Conservation (phyloP, 2,329 filamentous ascomycete species). For the Stagonosporopsis vannaccii region DNA sequence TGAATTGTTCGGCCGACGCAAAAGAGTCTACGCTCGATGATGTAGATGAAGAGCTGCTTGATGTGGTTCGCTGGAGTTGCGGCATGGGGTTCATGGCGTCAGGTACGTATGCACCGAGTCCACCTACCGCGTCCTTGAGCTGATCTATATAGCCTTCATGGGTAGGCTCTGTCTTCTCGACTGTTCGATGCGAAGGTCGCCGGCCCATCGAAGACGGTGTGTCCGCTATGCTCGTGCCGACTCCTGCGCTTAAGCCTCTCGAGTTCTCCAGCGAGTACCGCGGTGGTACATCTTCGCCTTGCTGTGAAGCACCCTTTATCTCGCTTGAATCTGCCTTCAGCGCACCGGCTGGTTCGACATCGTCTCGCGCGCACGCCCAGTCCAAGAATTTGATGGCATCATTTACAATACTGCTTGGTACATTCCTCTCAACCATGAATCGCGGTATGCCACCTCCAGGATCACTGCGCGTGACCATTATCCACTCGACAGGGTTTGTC, state of each 20-base stretch:
- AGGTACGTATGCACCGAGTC: slow-evolving; percentile 26
- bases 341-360: slow-evolving; percentile 45
- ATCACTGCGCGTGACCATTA: slow-evolving; percentile 90
- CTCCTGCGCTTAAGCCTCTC: slow-evolving; percentile 48
- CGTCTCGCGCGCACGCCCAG: slow-evolving; percentile 69
- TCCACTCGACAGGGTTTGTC: slow-evolving; percentile 79
- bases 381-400: slow-evolving; percentile 84
- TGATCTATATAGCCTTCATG: slow-evolving; percentile 24
- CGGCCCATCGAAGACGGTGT: slow-evolving; percentile 29
- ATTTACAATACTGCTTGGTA: slow-evolving; percentile 77
- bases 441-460: slow-evolving; percentile 87
- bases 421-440: slow-evolving; percentile 91
- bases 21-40: slow-evolving; percentile 47
- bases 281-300: slow-evolving; percentile 26
- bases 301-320: slow-evolving; percentile 34
- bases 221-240: slow-evolving; percentile 49
- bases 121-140: slow-evolving; percentile 19
- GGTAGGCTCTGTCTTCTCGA: slow-evolving; percentile 15
- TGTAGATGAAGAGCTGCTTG: slow-evolving; percentile 35
- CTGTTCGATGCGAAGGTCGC: slow-evolving; percentile 28
- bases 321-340: background rate
- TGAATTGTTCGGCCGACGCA: slow-evolving; percentile 54
- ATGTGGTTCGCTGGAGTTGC: slow-evolving; percentile 31
- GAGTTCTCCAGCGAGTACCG: slow-evolving; percentile 39
- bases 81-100: slow-evolving; percentile 32